phyloP scores from a whole-genome alignment of 176 grass and related monocot species.

The Oryza meridionalis region DNA sequence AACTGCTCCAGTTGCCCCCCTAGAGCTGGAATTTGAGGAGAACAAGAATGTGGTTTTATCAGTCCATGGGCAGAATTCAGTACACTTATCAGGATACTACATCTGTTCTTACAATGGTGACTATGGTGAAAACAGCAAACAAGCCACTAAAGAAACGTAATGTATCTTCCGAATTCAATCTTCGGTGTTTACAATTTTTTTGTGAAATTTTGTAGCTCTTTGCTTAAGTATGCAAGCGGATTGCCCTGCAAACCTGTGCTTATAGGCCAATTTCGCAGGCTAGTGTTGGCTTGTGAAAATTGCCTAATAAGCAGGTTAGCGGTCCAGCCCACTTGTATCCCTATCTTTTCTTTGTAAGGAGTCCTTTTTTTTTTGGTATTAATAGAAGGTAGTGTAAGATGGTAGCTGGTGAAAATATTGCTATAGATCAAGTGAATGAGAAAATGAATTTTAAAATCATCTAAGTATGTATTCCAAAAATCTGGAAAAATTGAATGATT shows the following conservation, averaged over 20 bases:
- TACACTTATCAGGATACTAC: conserved; percentile 59
- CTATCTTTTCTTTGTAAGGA: neutral
- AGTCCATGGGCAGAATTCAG: conserved; percentile 46
- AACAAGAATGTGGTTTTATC: conserved; percentile 45
- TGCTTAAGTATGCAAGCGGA: too few relatives aligned
- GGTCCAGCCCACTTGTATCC: too few relatives aligned
- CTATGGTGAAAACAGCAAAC: neutral
- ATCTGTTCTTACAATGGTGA: neutral
- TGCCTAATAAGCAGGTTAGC: too few relatives aligned
- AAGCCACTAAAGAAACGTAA: neutral
- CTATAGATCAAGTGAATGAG: neutral
- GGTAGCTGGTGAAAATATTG: too few relatives aligned
- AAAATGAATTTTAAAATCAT: neutral
- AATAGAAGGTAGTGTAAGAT: neutral
- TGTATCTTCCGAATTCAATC: neutral
- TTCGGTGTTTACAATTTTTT: neutral
- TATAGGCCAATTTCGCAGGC: too few relatives aligned
- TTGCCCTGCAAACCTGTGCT: too few relatives aligned
- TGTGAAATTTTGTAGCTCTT: neutral
- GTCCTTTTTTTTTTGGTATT: neutral
- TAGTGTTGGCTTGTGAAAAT: too few relatives aligned
- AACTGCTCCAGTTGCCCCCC: neutral
- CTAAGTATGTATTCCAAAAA: too few relatives aligned
- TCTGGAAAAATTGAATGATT: too few relatives aligned
- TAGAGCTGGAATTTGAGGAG: conserved; percentile 68